A percentile compares a stretch with the other conserved stretches of the same genome.
phyloP scores from a whole-genome alignment of 163 green algal species.

The Chlorella variabilis region DNA sequence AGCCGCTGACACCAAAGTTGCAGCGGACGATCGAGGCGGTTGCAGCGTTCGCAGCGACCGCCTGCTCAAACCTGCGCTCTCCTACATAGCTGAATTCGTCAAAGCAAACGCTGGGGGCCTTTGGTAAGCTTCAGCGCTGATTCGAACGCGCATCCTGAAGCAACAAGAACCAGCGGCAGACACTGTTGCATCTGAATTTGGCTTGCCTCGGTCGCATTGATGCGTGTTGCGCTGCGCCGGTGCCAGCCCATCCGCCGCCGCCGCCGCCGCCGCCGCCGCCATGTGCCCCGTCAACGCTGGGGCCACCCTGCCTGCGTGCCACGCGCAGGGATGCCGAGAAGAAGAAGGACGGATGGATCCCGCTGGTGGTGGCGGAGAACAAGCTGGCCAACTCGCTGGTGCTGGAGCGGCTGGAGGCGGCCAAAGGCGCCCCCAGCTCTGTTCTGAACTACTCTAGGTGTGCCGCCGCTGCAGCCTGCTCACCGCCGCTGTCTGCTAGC shows the following conservation, averaged over 20 bases:
- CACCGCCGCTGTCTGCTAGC: too few relatives aligned
- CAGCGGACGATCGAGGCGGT: too few relatives aligned
- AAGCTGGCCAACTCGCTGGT: constrained; percentile 53
- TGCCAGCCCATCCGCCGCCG: too few relatives aligned
- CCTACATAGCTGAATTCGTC: constrained; percentile 39
- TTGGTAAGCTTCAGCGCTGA: constrained; percentile 39
- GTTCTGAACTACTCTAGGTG: constrained; percentile 57
- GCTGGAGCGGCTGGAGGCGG: constrained; percentile 28
- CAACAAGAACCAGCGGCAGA: too few relatives aligned
- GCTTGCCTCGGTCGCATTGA: too few relatives aligned
- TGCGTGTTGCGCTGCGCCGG: too few relatives aligned
- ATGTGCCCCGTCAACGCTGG: too few relatives aligned
- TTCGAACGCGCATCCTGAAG: too few relatives aligned
- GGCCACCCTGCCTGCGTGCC: too few relatives aligned
- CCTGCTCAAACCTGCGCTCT: constrained; percentile 24
- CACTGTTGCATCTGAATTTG: too few relatives aligned
- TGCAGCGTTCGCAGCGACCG: not conserved
- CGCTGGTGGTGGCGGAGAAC: constrained; percentile 78
- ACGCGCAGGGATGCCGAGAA: constrained; percentile 14
- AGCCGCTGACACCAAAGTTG: too few relatives aligned
- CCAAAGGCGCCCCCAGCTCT: not conserved
- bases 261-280: too few relatives aligned
- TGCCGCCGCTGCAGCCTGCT: not conserved
- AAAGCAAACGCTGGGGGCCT: constrained; percentile 26
- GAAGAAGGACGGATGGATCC: constrained; percentile 70